These are phyloP conservation scores for Lipomyces orientalis DNA, from an alignment of 805 yeast species.

Conservation along the genomic window DNA sequence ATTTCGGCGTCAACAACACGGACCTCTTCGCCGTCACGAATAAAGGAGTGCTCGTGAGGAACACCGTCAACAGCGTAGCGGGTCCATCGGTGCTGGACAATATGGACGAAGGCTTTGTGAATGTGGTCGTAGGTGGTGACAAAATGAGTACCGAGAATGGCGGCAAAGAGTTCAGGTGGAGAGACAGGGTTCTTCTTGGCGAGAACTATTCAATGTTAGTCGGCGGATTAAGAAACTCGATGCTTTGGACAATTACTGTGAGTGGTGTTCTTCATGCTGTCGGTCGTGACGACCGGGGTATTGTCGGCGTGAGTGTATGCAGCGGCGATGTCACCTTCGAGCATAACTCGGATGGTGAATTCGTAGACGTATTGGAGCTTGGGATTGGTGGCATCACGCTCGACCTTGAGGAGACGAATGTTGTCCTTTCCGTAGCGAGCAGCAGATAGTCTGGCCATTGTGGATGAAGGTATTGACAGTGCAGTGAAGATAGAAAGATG, in stretches of 20 bases:
- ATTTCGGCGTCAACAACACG: slow-evolving; percentile 55
- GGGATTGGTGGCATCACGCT: slow-evolving; percentile 75
- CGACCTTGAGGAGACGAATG: slow-evolving; percentile 89
- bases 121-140: slow-evolving; percentile 77
- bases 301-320: slow-evolving; percentile 91
- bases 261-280: slow-evolving; percentile 38
- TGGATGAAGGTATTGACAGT: not conserved
- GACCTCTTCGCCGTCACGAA: slow-evolving; percentile 82
- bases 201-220: slow-evolving; percentile 50
- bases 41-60: slow-evolving; percentile 81
- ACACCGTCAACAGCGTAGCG: slow-evolving; percentile 76
- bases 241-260: slow-evolving; percentile 12
- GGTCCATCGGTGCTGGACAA: slow-evolving; percentile 79
- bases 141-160: slow-evolving; percentile 82
- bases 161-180: slow-evolving; percentile 91
- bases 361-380: slow-evolving; percentile 78
- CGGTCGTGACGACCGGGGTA: slow-evolving; percentile 84
- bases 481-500: not conserved
- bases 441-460: slow-evolving; percentile 35
- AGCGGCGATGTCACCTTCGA: slow-evolving; percentile 77
- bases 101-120: slow-evolving; percentile 67
- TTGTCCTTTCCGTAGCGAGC: slow-evolving; percentile 91
- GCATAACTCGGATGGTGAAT: slow-evolving; percentile 75
- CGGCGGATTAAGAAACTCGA: not conserved
- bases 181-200: slow-evolving; percentile 81